Evolutionary conservation across 441 rosid genomes (phyloP).

Genomic region (Populus hybrid): DNA sequence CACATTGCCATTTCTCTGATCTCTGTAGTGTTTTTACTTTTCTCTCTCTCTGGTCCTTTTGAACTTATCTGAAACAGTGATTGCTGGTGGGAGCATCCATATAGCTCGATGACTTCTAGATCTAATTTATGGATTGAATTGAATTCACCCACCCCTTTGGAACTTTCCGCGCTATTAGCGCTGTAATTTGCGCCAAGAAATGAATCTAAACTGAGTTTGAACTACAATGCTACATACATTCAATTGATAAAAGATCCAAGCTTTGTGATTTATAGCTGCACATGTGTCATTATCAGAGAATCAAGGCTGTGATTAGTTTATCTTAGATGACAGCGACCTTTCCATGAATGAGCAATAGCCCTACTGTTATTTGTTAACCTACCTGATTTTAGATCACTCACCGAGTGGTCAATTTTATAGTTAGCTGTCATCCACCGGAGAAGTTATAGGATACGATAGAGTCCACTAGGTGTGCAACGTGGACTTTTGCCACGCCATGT

Average conservation of each 20-base stretch:
- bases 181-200: not conserved
- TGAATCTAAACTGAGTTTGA: not conserved
- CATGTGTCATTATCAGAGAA: not conserved
- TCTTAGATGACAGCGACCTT: not conserved
- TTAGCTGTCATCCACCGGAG: constrained; percentile 29
- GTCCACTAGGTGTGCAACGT: no score
- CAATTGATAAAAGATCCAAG: not conserved
- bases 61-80: not conserved
- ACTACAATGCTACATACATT: not conserved
- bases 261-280: not conserved
- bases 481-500: not conserved
- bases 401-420: constrained; percentile 5
- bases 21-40: not conserved
- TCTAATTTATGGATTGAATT: not conserved
- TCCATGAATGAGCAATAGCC: not conserved
- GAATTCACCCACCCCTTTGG: not conserved
- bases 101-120: not conserved
- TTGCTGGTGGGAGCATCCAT: not conserved
- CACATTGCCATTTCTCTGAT: not conserved
- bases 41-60: not conserved
- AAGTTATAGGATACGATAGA: not conserved
- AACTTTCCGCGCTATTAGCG: constrained; percentile 5
- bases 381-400: not conserved
- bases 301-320: not conserved
- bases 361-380: not conserved